Conservation (phyloP, 2,329 filamentous ascomycete genomes). For the Cladosporium sp. region DNA sequence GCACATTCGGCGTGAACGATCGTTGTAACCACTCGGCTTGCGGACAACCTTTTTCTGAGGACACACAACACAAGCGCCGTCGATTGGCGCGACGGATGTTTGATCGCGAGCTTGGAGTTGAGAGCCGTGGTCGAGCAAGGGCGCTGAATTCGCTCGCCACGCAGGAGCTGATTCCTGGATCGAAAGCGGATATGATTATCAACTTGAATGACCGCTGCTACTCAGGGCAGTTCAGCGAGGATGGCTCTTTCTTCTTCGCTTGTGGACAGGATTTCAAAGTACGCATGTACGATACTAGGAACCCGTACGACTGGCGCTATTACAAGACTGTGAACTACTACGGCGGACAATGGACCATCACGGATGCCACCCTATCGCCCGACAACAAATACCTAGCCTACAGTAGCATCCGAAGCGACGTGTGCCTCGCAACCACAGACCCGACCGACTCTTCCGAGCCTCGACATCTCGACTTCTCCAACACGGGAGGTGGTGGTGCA, state of each 20-base stretch:
- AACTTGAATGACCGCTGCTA: constrained; percentile 86
- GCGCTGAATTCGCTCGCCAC: constrained; percentile 65
- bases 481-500: constrained; percentile 46
- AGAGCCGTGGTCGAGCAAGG: constrained; percentile 58
- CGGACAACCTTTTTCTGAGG: constrained; percentile 38
- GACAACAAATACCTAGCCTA: constrained; percentile 93
- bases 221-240: constrained; percentile 93
- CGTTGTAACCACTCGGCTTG: constrained; percentile 50
- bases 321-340: constrained; percentile 95
- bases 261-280: constrained; percentile 92
- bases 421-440: constrained; percentile 85
- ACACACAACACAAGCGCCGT: constrained; percentile 57
- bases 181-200: constrained; percentile 79
- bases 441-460: constrained; percentile 79
- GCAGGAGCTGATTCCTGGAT: constrained; percentile 74
- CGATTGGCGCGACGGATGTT: constrained; percentile 70
- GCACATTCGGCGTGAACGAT: constrained; percentile 73
- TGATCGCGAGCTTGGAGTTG: constrained; percentile 78
- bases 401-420: constrained; percentile 80
- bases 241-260: constrained; percentile 95
- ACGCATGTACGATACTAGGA: constrained; percentile 95
- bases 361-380: constrained; percentile 85
- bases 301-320: constrained; percentile 92
- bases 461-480: constrained; percentile 72
- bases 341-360: constrained; percentile 92